phyloP scores from a whole-genome alignment of 441 rosid species.

The Adansonia gregorii region DNA sequence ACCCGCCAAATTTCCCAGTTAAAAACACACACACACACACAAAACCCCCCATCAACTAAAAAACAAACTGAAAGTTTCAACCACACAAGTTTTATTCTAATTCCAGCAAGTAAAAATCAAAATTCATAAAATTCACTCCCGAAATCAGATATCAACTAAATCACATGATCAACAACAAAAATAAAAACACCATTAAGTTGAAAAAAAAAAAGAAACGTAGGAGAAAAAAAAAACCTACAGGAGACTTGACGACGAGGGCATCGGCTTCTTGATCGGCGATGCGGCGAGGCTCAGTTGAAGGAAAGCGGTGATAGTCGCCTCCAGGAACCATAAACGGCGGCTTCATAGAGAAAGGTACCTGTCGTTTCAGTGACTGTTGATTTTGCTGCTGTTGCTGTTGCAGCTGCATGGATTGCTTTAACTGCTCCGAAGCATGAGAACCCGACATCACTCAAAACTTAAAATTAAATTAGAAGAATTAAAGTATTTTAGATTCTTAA shows the following conservation, averaged over 20 bases:
- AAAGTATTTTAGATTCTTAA: background rate
- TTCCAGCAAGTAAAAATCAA: slow-evolving; percentile 9
- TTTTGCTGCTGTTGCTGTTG: slow-evolving; percentile 22
- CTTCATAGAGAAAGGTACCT: slow-evolving; percentile 63
- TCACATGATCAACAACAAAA: slow-evolving; percentile 19
- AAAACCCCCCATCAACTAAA: background rate
- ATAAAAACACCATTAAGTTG: background rate
- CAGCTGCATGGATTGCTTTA: slow-evolving; percentile 35
- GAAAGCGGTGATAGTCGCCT: slow-evolving; percentile 72
- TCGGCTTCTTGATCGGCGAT: slow-evolving; percentile 53
- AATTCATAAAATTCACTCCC: background rate
- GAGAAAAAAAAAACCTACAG: slow-evolving; percentile 47
- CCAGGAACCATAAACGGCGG: slow-evolving; percentile 64
- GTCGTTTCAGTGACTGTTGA: slow-evolving; percentile 40
- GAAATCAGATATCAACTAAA: slow-evolving; percentile 36
- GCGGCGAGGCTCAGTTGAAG: slow-evolving; percentile 43
- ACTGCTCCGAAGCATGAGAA: slow-evolving; percentile 37
- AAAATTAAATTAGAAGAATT: background rate
- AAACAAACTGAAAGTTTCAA: background rate
- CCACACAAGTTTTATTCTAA: slow-evolving; percentile 2
- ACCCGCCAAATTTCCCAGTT: slow-evolving; percentile 11
- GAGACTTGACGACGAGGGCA: slow-evolving; percentile 55
- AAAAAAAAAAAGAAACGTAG: background rate
- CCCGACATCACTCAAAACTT: slow-evolving; percentile 46
- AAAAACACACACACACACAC: background rate